Evolutionary conservation across 768 basidiomycete genomes (phyloP).

Genomic region (Amanita brunnescens): DNA sequence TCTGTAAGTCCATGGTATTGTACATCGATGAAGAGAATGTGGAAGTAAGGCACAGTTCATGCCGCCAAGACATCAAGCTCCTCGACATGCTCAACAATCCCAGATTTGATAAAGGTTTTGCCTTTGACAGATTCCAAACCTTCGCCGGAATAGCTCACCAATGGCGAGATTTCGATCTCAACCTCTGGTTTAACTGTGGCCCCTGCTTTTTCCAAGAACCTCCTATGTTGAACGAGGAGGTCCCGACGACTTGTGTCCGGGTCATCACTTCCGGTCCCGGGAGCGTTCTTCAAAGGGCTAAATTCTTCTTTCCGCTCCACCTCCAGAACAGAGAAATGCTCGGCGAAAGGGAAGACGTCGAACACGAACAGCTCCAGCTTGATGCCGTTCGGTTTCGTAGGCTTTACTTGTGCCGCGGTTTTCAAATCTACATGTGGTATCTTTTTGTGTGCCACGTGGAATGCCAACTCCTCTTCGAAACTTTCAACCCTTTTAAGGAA

Average conservation of each 20-base stretch:
- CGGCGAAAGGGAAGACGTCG: constrained; percentile 93
- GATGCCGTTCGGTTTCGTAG: constrained; percentile 92
- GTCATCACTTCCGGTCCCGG: constrained; percentile 84
- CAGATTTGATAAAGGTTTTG: constrained; percentile 69
- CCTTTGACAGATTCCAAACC: constrained; percentile 76
- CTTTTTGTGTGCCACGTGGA: constrained; percentile 98
- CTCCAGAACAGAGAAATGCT: constrained; percentile 79
- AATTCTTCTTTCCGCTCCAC: constrained; percentile 87
- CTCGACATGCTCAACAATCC: constrained; percentile 53
- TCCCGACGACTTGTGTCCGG: constrained; percentile 87
- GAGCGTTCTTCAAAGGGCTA: constrained; percentile 95
- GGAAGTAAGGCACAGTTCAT: constrained; percentile 21
- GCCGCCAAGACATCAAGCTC: constrained; percentile 66
- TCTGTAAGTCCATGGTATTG: not conserved
- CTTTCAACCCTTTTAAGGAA: constrained; percentile 73
- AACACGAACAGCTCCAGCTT: constrained; percentile 99
- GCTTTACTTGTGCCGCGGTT: constrained; percentile 66
- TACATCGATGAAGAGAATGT: not conserved
- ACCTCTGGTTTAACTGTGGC: constrained; percentile 62
- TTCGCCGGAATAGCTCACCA: constrained; percentile 88
- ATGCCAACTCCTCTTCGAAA: constrained; percentile 85
- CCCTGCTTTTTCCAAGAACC: constrained; percentile 77
- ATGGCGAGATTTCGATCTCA: constrained; percentile 87
- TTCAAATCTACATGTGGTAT: constrained; percentile 74
- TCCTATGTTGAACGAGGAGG: constrained; percentile 77